Evolutionary conservation across 306 rosid genomes (phyloP).

Genomic region (Spatholobus suberectus): DNA sequence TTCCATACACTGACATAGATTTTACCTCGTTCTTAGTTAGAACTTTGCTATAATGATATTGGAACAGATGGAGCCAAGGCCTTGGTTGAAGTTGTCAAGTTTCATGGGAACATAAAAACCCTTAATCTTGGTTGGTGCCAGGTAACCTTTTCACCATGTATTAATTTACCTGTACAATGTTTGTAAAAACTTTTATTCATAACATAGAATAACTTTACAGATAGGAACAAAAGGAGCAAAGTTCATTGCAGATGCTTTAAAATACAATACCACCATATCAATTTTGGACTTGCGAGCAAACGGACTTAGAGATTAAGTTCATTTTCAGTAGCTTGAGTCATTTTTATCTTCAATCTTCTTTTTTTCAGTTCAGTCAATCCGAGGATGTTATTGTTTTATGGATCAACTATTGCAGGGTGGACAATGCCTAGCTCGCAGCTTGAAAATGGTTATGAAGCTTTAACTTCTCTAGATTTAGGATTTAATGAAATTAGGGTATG

Average conservation of each 20-base stretch:
- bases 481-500: constrained; percentile 97
- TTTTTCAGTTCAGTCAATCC: constrained; percentile 26
- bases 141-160: constrained; percentile 57
- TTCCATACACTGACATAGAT: constrained; percentile 12
- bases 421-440: constrained; percentile 89
- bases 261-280: constrained; percentile 89
- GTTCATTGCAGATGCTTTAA: constrained; percentile 84
- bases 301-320: constrained; percentile 89
- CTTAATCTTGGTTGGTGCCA: constrained; percentile 99
- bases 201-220: constrained; percentile 52
- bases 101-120: constrained; percentile 79
- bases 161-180: constrained; percentile 27
- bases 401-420: constrained; percentile 77
- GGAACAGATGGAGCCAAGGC: constrained; percentile 97
- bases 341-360: background rate
- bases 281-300: constrained; percentile 88
- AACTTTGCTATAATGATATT: constrained; percentile 89
- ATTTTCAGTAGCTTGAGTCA: constrained; percentile 37
- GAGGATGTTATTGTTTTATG: constrained; percentile 25
- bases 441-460: constrained; percentile 97
- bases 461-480: constrained; percentile 87
- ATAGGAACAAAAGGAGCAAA: constrained; percentile 95
- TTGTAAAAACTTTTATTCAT: constrained; percentile 3
- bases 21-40: constrained; percentile 69
- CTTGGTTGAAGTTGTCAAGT: constrained; percentile 87